A percentile compares a stretch with the other conserved stretches of the same genome.
These are phyloP conservation scores for Gyromitra esculenta DNA, from an alignment of 2,329 filamentous ascomycete genomes.

Conservation along the genomic window DNA sequence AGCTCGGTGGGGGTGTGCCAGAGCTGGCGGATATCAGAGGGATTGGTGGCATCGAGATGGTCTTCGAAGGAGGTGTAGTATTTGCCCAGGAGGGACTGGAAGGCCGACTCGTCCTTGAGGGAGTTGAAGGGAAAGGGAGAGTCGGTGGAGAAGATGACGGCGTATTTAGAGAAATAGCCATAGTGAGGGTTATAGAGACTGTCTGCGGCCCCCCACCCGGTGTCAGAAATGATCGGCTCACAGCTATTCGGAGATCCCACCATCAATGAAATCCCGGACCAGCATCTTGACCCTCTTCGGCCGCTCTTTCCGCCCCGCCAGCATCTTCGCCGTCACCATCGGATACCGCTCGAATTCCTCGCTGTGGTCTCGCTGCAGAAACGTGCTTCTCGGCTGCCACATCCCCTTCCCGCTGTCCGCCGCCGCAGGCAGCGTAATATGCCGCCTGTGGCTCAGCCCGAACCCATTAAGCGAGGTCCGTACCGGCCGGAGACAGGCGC, in stretches of 20 bases:
- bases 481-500: constrained; percentile 66
- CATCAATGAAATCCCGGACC: constrained; percentile 96
- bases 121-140: constrained; percentile 87
- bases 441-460: constrained; percentile 5
- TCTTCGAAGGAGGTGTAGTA: constrained; percentile 94
- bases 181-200: constrained; percentile 94
- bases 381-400: constrained; percentile 86
- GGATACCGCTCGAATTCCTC: constrained; percentile 85
- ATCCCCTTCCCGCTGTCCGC: constrained; percentile 58
- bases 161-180: constrained; percentile 95
- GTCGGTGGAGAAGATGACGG: constrained; percentile 92
- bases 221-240: background rate
- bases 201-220: constrained; percentile 72
- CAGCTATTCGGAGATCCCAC: constrained; percentile 62
- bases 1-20: constrained; percentile 99
- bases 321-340: constrained; percentile 81
- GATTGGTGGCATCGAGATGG: constrained; percentile 74
- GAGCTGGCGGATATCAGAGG: constrained; percentile 82
- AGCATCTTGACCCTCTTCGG: constrained; percentile 95
- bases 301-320: constrained; percentile 77
- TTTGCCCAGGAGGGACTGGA: constrained; percentile 77
- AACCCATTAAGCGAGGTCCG: constrained; percentile 25
- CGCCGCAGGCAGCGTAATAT: constrained; percentile 51
- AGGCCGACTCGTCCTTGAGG: constrained; percentile 84
- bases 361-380: constrained; percentile 78